Percentiles rank a stretch among this genome's conserved stretches.
phyloP scores from a whole-genome alignment of 2,329 filamentous ascomycete genomes.

The Alternaria atra region DNA sequence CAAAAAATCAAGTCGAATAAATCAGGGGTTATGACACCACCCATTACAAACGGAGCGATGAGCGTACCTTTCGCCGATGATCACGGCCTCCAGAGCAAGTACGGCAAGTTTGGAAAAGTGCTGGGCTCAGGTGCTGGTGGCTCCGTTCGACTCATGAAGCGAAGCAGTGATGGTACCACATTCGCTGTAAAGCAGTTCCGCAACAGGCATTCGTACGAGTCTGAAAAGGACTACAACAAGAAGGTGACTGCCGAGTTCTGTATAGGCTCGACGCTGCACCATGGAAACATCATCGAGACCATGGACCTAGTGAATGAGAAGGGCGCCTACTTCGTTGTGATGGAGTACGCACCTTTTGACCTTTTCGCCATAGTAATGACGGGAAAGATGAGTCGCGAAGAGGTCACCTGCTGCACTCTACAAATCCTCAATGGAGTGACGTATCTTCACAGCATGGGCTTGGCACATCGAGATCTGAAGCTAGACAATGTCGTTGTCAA shows the following conservation, averaged over 20 bases:
- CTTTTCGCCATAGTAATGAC: slow-evolving; percentile 99
- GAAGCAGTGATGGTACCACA: slow-evolving; percentile 88
- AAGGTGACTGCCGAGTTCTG: slow-evolving; percentile 99
- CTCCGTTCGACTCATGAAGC: slow-evolving; percentile 92
- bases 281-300: slow-evolving; percentile 98
- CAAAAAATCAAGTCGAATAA: slow-evolving; percentile 59
- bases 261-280: slow-evolving; percentile 94
- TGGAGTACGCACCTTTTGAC: slow-evolving; percentile 97
- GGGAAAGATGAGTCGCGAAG: slow-evolving; percentile 91
- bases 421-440: slow-evolving; percentile 95
- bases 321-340: slow-evolving; percentile 95
- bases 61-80: slow-evolving; percentile 90
- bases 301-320: slow-evolving; percentile 96
- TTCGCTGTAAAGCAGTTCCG: slow-evolving; percentile 99
- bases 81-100: slow-evolving; percentile 87
- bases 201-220: slow-evolving; percentile 89
- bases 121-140: slow-evolving; percentile 93
- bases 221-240: slow-evolving; percentile 94
- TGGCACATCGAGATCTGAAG: slow-evolving; percentile 95
- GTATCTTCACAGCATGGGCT: slow-evolving; percentile 92
- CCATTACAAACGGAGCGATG: slow-evolving; percentile 41
- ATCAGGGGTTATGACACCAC: slow-evolving; percentile 50
- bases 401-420: slow-evolving; percentile 88
- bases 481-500: slow-evolving; percentile 98
- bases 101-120: slow-evolving; percentile 94